Percentiles rank a stretch among this genome's conserved stretches.
Evolutionary conservation across 2,329 filamentous ascomycete species (phyloP).

Genomic region (Coniochaeta sp.): DNA sequence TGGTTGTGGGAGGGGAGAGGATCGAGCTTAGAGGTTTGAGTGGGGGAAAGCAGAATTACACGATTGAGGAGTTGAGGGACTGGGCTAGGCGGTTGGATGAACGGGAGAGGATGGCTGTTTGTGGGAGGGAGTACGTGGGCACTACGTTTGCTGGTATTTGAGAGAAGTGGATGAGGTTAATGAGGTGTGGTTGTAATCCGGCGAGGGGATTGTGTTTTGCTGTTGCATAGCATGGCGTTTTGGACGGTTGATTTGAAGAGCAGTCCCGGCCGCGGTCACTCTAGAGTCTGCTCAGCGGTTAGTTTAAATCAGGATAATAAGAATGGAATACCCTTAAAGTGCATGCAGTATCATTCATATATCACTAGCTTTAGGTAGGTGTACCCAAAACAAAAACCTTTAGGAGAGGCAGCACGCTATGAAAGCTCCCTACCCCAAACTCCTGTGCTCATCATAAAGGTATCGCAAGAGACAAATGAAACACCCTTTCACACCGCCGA

Average conservation of each 20-base stretch:
- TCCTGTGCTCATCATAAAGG: background rate
- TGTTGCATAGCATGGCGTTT: slow-evolving; percentile 2
- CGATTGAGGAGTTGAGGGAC: slow-evolving; percentile 20
- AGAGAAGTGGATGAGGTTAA: background rate
- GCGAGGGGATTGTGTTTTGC: background rate
- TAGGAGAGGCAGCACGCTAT: background rate
- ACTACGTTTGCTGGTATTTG: slow-evolving; percentile 21
- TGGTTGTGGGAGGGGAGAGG: slow-evolving; percentile 7
- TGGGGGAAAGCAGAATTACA: slow-evolving; percentile 13
- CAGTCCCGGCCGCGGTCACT: too few relatives aligned
- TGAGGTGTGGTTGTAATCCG: too few relatives aligned
- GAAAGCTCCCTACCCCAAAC: background rate
- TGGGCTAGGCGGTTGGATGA: slow-evolving; percentile 17
- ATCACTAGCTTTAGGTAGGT: too few relatives aligned
- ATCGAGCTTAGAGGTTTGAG: background rate
- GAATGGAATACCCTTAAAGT: too few relatives aligned
- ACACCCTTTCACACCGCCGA: slow-evolving; percentile 8
- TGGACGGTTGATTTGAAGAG: background rate
- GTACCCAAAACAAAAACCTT: too few relatives aligned
- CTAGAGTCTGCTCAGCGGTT: too few relatives aligned
- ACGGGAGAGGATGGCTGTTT: slow-evolving; percentile 19
- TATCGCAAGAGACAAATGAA: background rate
- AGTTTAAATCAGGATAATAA: too few relatives aligned
- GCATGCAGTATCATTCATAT: too few relatives aligned
- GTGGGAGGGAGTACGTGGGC: slow-evolving; percentile 19